phyloP scores from a whole-genome alignment of 768 basidiomycete genomes.

The Rhizopogon salebrosus region DNA sequence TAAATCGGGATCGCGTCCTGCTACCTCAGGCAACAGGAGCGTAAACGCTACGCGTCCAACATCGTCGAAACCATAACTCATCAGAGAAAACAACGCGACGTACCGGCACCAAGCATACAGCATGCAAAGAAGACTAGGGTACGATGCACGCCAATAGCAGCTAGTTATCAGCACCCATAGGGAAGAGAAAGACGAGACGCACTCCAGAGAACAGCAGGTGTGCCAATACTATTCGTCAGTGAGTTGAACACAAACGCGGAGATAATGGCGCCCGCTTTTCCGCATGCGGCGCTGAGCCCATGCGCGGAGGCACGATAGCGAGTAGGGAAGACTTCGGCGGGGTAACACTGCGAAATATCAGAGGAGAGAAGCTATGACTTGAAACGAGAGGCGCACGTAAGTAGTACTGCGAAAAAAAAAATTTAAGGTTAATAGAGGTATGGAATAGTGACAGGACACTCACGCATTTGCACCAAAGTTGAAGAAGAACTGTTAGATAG shows the following conservation, averaged over 20 bases:
- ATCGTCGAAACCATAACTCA: background rate
- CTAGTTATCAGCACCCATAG: background rate
- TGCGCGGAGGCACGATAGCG: constrained; percentile 68
- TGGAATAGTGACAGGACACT: constrained; percentile 12
- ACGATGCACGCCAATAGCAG: background rate
- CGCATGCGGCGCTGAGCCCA: constrained; percentile 66
- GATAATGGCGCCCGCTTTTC: constrained; percentile 75
- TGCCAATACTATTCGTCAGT: constrained; percentile 54
- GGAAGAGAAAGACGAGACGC: constrained; percentile 21
- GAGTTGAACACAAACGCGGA: constrained; percentile 69
- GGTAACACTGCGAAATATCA: constrained; percentile 45
- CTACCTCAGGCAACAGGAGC: constrained; percentile 46
- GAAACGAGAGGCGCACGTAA: constrained; percentile 32
- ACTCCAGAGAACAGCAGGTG: constrained; percentile 69
- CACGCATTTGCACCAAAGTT: constrained; percentile 74
- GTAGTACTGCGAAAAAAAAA: constrained; percentile 35
- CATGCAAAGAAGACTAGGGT: constrained; percentile 59
- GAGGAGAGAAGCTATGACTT: background rate
- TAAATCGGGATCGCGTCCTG: constrained; percentile 44
- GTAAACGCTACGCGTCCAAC: constrained; percentile 25
- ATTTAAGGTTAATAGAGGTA: background rate
- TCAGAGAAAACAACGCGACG: constrained; percentile 6
- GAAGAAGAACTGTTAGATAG: constrained; percentile 57
- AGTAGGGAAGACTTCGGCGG: constrained; percentile 78
- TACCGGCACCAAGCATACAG: constrained; percentile 50